Conservation (phyloP, 2,329 filamentous ascomycete genomes). For the Nakataea oryzae region DNA sequence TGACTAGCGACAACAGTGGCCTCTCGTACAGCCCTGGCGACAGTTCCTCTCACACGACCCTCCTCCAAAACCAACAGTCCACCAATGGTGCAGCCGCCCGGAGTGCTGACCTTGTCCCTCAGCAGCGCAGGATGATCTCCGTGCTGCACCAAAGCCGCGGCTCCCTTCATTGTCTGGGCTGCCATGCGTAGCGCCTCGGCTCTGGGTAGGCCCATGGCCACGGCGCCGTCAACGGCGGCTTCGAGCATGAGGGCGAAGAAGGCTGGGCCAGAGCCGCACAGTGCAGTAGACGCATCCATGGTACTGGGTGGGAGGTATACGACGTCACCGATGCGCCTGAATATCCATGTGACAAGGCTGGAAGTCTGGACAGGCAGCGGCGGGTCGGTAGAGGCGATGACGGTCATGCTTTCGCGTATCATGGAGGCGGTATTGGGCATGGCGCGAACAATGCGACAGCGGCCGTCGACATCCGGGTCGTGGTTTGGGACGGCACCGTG, state of each 20-base stretch:
- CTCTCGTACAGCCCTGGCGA: constrained; percentile 60
- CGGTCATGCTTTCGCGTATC: constrained; percentile 73
- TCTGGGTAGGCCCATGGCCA: constrained; percentile 67
- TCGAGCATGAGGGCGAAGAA: constrained; percentile 70
- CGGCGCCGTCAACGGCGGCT: constrained; percentile 64
- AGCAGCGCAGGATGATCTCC: constrained; percentile 69
- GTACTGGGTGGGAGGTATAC: constrained; percentile 53
- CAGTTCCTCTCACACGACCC: constrained; percentile 53
- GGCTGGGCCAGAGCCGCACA: constrained; percentile 65
- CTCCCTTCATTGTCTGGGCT: constrained; percentile 67
- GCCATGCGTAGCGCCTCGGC: constrained; percentile 68
- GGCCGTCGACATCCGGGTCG: constrained; percentile 31
- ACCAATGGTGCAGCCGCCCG: constrained; percentile 68
- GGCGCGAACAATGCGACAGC: constrained; percentile 60
- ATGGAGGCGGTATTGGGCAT: constrained; percentile 80
- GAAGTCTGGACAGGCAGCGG: constrained; percentile 43
- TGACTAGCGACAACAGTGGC: constrained; percentile 60
- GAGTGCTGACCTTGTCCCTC: constrained; percentile 66
- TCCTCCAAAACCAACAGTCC: constrained; percentile 67
- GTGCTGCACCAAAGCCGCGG: constrained; percentile 55
- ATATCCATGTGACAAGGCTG: constrained; percentile 63
- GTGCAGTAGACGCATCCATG: constrained; percentile 65
- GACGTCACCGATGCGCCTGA: constrained; percentile 62
- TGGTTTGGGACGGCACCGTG: constrained; percentile 43
- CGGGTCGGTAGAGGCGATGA: constrained; percentile 54